A percentile compares a stretch with the other conserved stretches of the same genome.
Conservation (phyloP, 2,329 filamentous ascomycete species). For the Zymoseptoria ardabiliae region DNA sequence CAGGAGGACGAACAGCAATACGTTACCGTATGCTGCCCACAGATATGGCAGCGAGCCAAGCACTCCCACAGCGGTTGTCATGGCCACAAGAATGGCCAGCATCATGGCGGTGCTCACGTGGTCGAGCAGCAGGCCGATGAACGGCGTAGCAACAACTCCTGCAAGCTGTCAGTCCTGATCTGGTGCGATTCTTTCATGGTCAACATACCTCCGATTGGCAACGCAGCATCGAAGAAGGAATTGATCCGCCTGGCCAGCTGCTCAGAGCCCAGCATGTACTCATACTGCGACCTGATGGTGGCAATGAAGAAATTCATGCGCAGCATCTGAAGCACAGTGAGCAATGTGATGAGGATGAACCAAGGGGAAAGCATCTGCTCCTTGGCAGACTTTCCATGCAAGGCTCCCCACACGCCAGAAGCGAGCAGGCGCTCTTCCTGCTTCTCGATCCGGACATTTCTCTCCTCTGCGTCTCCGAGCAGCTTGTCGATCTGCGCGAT, state of each 20-base stretch:
- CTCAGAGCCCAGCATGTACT: constrained; percentile 61
- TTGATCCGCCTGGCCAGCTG: constrained; percentile 62
- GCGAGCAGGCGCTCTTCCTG: constrained; percentile 21
- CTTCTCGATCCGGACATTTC: constrained; percentile 13
- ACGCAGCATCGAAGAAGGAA: constrained; percentile 72
- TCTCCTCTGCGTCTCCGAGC: constrained; percentile 59
- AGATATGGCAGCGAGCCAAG: constrained; percentile 66
- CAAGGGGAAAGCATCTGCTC: constrained; percentile 72
- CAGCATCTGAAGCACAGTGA: constrained; percentile 48
- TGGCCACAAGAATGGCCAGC: constrained; percentile 60
- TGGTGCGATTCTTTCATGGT: not conserved
- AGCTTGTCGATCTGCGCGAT: constrained; percentile 68
- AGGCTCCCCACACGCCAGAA: constrained; percentile 76
- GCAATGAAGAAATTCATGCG: constrained; percentile 87
- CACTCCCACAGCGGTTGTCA: constrained; percentile 66
- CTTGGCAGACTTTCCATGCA: constrained; percentile 64
- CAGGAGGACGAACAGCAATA: constrained; percentile 74
- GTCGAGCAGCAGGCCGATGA: constrained; percentile 75
- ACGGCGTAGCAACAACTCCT: constrained; percentile 74
- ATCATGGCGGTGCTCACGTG: constrained; percentile 64
- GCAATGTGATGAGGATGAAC: constrained; percentile 76
- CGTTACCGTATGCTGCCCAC: constrained; percentile 67
- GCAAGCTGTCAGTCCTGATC: constrained; percentile 43
- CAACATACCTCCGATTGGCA: constrained; percentile 45
- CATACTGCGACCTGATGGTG: constrained; percentile 74